Conservation (phyloP, 1,284 basidiomycete genomes). For the Cutaneotrichosporon dermatis region DNA sequence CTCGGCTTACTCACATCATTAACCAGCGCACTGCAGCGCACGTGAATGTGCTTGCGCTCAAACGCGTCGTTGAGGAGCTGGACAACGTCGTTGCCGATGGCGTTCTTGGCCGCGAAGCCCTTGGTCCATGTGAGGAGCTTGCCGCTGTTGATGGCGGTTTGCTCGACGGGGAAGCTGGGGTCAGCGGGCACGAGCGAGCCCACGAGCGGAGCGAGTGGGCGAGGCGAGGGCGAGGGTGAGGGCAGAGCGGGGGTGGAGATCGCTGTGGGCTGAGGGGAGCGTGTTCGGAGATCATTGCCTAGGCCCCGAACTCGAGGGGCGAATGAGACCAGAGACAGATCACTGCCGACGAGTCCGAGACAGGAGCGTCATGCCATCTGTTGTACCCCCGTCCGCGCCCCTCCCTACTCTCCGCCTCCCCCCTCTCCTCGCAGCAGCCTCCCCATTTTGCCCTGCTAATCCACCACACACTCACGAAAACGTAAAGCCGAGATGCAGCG, state of each 20-base stretch:
- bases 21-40: conserved; percentile 87
- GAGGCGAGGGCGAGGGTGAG: too few species aligned
- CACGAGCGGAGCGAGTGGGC: too few species aligned
- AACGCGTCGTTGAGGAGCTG: conserved; percentile 88
- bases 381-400: not conserved
- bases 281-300: too few species aligned
- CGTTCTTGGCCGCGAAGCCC: conserved; percentile 85
- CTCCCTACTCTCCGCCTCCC: not conserved
- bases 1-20: conserved; percentile 95
- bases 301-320: too few species aligned
- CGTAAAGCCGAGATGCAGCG: conserved; percentile 80
- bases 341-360: too few species aligned
- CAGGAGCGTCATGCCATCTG: not conserved
- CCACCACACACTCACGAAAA: conserved; percentile 57
- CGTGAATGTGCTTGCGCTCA: conserved; percentile 87
- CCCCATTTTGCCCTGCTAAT: too few species aligned
- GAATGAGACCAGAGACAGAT: too few species aligned
- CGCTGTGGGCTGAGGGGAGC: not conserved
- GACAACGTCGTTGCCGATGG: conserved; percentile 88
- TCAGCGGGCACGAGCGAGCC: too few species aligned
- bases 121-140: conserved; percentile 94
- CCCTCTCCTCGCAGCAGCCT: too few species aligned
- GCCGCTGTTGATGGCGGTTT: conserved; percentile 84
- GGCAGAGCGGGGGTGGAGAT: not conserved
- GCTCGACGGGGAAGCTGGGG: conserved; percentile 84